Percentiles rank a stretch among this genome's conserved stretches.
Conservation (phyloP, 75 land plant species). For the Selaginella tamariscina region DNA sequence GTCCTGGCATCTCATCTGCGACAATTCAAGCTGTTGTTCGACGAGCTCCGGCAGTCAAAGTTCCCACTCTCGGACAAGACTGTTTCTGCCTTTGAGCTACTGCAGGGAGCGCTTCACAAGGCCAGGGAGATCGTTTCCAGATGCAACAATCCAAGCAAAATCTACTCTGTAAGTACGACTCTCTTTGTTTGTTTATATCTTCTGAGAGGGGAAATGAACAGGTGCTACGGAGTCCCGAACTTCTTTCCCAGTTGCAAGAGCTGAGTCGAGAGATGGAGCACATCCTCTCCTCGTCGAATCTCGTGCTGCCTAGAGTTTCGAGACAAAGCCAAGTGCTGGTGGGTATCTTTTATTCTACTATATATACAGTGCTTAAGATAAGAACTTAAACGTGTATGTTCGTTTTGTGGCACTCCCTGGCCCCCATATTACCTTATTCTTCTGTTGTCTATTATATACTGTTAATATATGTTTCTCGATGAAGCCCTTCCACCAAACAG, state of each 20-base stretch:
- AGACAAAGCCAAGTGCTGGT: background rate
- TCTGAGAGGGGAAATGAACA: too few species aligned
- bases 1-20: background rate
- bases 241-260: background rate
- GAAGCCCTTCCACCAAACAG: too few species aligned
- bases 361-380: background rate
- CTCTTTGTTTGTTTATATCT: background rate
- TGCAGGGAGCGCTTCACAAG: background rate
- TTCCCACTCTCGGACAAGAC: background rate
- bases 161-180: constrained; percentile 13
- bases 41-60: constrained; percentile 9
- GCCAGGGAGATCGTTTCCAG: background rate
- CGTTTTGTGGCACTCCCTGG: too few species aligned
- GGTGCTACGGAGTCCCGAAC: background rate
- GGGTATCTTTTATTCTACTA: too few species aligned
- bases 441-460: too few species aligned
- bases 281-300: background rate
- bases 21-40: constrained; percentile 4
- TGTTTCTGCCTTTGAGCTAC: background rate
- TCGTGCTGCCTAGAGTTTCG: background rate
- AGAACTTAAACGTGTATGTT: background rate
- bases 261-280: background rate
- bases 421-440: too few species aligned
- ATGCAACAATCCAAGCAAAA: constrained; percentile 11
- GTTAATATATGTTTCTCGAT: too few species aligned